Conservation (phyloP, 2,329 filamentous ascomycete species). For the Pleomassaria siparia region DNA sequence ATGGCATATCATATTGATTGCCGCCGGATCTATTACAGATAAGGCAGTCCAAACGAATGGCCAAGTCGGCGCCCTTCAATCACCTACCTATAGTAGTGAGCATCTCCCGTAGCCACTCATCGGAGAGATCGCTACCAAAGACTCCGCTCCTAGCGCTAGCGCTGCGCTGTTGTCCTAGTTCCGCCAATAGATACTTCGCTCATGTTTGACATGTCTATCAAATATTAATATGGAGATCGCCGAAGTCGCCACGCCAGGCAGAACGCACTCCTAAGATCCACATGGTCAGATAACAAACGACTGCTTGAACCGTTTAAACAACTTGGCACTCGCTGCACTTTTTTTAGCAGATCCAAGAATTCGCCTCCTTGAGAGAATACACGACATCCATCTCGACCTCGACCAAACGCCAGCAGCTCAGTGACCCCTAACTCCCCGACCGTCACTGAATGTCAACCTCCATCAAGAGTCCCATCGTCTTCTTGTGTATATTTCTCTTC, state of each 20-base stretch:
- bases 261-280: neutral
- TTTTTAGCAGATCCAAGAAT: too few species aligned
- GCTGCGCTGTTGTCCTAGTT: too few species aligned
- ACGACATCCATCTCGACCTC: too few species aligned
- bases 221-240: neutral
- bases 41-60: conserved; percentile 1
- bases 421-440: neutral
- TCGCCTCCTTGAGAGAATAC: too few species aligned
- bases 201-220: neutral
- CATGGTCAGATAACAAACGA: conserved; percentile 1
- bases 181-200: too few species aligned
- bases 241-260: neutral
- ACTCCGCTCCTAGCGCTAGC: neutral
- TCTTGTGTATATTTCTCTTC: neutral
- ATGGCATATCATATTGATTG: neutral
- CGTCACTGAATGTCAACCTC: conserved; percentile 9
- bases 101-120: neutral
- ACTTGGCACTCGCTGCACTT: too few species aligned
- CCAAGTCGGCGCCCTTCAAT: neutral
- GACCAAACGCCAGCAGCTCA: too few species aligned
- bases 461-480: conserved; percentile 9
- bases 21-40: neutral
- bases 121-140: neutral
- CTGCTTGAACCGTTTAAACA: neutral
- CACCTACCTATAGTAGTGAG: neutral